Evolutionary conservation across 345 rosid genomes (phyloP).

Genomic region (Moringa oleifera): DNA sequence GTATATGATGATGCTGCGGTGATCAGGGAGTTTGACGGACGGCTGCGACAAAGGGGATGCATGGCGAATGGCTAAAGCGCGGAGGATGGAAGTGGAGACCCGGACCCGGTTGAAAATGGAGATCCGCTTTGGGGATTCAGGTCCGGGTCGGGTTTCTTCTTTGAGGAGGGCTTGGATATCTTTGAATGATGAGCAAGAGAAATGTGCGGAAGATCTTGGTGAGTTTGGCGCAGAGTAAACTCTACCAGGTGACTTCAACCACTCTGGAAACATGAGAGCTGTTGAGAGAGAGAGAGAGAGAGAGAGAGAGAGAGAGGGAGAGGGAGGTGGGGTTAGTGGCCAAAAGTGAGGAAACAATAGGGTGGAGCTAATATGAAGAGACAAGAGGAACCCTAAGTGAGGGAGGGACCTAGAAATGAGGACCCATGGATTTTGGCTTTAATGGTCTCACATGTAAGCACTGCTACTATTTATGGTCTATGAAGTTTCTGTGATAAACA

Average conservation of each 20-base stretch:
- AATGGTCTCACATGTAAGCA: no score
- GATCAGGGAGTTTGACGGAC: slow-evolving; percentile 19
- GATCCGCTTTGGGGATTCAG: slow-evolving; percentile 27
- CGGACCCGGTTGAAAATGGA: slow-evolving; percentile 64
- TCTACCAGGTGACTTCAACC: slow-evolving; percentile 39
- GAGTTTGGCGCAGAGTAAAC: slow-evolving; percentile 2
- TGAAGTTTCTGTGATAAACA: no score
- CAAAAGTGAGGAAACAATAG: no score
- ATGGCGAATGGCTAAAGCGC: slow-evolving; percentile 18
- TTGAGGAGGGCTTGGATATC: slow-evolving; percentile 35
- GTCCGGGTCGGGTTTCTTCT: slow-evolving; percentile 6
- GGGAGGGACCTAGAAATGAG: no score
- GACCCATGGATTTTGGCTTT: no score
- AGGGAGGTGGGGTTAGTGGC: background rate
- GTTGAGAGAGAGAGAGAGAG: background rate
- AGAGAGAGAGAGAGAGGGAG: background rate
- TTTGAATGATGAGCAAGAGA: slow-evolving; percentile 54
- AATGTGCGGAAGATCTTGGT: slow-evolving; percentile 20
- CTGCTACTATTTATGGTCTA: no score
- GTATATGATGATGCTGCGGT: slow-evolving; percentile 49
- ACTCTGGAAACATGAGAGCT: slow-evolving; percentile 39
- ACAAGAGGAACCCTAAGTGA: no score
- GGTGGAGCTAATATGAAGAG: no score
- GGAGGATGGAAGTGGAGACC: slow-evolving; percentile 36
- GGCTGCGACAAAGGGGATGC: slow-evolving; percentile 5